phyloP scores from a whole-genome alignment of 768 basidiomycete species.

The Lactarius evosmus region DNA sequence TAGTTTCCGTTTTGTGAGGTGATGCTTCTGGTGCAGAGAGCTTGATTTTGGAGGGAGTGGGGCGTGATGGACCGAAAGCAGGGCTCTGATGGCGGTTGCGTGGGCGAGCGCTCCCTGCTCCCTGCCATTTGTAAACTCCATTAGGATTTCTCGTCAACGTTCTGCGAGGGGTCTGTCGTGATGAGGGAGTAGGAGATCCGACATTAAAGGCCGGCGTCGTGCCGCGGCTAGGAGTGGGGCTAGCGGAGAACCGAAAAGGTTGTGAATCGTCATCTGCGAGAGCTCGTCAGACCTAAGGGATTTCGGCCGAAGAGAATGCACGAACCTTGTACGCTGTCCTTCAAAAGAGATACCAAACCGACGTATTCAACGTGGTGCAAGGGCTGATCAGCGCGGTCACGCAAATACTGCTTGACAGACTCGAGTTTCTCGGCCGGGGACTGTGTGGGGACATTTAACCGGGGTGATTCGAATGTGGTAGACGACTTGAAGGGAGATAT shows the following conservation, averaged over 20 bases:
- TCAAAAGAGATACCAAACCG: slow-evolving; percentile 53
- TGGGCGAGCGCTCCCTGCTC: slow-evolving; percentile 67
- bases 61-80: slow-evolving; percentile 56
- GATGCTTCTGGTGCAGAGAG: slow-evolving; percentile 39
- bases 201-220: slow-evolving; percentile 35
- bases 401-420: slow-evolving; percentile 47
- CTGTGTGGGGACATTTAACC: slow-evolving; percentile 18
- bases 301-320: neutral
- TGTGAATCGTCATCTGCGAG: slow-evolving; percentile 34
- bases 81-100: slow-evolving; percentile 73
- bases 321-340: slow-evolving; percentile 50
- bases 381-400: slow-evolving; percentile 41
- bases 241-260: slow-evolving; percentile 62
- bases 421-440: slow-evolving; percentile 47
- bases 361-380: slow-evolving; percentile 53
- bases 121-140: slow-evolving; percentile 68
- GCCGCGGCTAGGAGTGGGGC: slow-evolving; percentile 41
- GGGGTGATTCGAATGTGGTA: slow-evolving; percentile 26
- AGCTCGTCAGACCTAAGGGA: slow-evolving; percentile 22
- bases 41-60: slow-evolving; percentile 45
- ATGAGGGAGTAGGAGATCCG: slow-evolving; percentile 29
- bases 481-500: slow-evolving; percentile 26
- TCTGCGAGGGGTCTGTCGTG: slow-evolving; percentile 44
- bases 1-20: slow-evolving; percentile 46
- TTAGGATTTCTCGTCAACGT: slow-evolving; percentile 70